phyloP scores from a whole-genome alignment of 2,329 filamentous ascomycete species.

The Ceratocystis huliohia region DNA sequence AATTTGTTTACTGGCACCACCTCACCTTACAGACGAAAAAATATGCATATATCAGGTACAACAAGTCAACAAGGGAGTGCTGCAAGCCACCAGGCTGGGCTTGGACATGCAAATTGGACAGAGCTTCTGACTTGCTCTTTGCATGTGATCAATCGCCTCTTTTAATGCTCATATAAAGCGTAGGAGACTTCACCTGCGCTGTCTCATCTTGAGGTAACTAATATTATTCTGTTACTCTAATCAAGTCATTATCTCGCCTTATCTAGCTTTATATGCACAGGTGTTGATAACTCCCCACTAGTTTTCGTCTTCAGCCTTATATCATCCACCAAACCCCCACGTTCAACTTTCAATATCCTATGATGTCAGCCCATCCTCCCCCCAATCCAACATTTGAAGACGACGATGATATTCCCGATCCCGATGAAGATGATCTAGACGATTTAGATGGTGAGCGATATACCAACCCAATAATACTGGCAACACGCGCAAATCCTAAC shows the following conservation, averaged over 20 bases:
- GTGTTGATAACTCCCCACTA: neutral
- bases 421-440: slow-evolving; percentile 83
- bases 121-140: neutral
- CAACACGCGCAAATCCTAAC: slow-evolving; percentile 9
- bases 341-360: neutral
- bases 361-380: slow-evolving; percentile 15
- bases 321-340: neutral
- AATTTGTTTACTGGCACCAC: neutral
- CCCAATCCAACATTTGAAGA: slow-evolving; percentile 22
- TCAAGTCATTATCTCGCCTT: neutral
- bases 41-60: slow-evolving; percentile 6
- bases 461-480: neutral
- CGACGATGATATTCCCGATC: slow-evolving; percentile 59
- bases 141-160: slow-evolving; percentile 4
- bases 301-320: neutral
- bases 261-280: too few relatives aligned
- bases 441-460: slow-evolving; percentile 64
- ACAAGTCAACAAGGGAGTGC: neutral
- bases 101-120: neutral
- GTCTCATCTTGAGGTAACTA: neutral
- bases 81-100: neutral
- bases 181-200: neutral
- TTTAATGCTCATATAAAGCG: neutral
- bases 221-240: neutral
- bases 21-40: neutral